A percentile compares a stretch with the other conserved stretches of the same genome.
Evolutionary conservation across 768 basidiomycete species (phyloP).

Genomic region (Mycena vitilis): DNA sequence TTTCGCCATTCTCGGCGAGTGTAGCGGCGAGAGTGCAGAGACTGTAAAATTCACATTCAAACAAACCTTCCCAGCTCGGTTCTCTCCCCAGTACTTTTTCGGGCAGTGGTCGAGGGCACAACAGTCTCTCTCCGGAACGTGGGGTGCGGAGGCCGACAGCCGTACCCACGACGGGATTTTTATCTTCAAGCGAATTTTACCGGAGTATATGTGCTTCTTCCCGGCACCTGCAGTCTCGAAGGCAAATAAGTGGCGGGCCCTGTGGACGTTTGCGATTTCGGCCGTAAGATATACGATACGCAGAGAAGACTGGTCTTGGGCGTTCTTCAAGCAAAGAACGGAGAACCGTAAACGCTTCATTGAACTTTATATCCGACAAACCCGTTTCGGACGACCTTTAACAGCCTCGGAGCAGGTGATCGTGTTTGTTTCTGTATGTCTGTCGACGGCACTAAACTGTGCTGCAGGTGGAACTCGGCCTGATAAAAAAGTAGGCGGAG

Average conservation of each 20-base stretch:
- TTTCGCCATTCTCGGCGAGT: conserved; percentile 28
- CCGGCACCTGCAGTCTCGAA: conserved; percentile 41
- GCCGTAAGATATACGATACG: conserved; percentile 40
- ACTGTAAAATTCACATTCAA: conserved; percentile 37
- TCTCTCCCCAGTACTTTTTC: conserved; percentile 38
- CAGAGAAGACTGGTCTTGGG: conserved; percentile 44
- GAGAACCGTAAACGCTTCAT: conserved; percentile 44
- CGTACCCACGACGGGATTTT: conserved; percentile 40
- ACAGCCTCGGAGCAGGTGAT: conserved; percentile 7
- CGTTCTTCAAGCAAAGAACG: conserved; percentile 44
- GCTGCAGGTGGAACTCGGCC: conserved; percentile 34
- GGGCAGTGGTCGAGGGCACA: conserved; percentile 37
- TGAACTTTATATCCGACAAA: conserved; percentile 41
- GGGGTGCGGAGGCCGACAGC: conserved; percentile 39
- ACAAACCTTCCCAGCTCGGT: conserved; percentile 38
- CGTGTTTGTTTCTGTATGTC: no score
- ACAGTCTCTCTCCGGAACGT: conserved; percentile 40
- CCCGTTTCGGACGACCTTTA: conserved; percentile 35
- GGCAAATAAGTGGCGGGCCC: conserved; percentile 40
- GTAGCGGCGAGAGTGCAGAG: conserved; percentile 27
- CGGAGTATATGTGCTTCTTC: conserved; percentile 42
- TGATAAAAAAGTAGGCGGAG: conserved; percentile 23
- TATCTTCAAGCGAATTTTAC: conserved; percentile 42
- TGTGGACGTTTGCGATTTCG: conserved; percentile 48
- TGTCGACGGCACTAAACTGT: background rate